Evolutionary conservation across 805 yeast species (phyloP), one percentile per base, ranked within the genome.

Genomic region (Debaryomyces castellii): DNA sequence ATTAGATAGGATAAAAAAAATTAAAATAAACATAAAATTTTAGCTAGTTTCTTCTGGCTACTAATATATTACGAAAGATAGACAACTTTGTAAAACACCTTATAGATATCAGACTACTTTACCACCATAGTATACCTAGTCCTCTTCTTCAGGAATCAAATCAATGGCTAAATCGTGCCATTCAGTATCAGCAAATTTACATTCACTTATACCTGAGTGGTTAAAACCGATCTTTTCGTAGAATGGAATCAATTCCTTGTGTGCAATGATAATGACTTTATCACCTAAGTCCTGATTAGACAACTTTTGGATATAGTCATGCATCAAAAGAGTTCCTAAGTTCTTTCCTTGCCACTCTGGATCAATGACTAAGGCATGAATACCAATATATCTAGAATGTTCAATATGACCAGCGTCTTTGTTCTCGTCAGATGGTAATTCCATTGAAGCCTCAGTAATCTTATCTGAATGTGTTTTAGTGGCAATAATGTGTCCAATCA

Each of bases 301-400:
- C 64, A 92, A 71, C 60, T 92, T 88, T 65, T 94, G 97, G 50
- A 91, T 78, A 68, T 88, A 94, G 67, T 92, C 99, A 54, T 87
- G 89, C 57, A 92, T 66, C 59, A 92, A 69, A 47, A 90, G 71
- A 11, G 96, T 81, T 7, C 96, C 98, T 48, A 94, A 72, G 60
- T 87, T 88, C 66, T 82, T 79, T 48, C 91, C 88, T 62, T 85
- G 89, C 76, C 82, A 89, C 33, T 82, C 81, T 18, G 90, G 87
- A 54, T 82, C 82, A 22, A 94, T 80, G 2, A 82, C 91, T 20
- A 92, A 69, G 3, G 94, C 82, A 63, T 94, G 98, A 40, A 92
- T 75, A 3, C 91, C 97, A 47, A 92, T 81, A 34, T 76, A 72
- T 39, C 81, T 69, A 22, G 96, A 88, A 11, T 78, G 71, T 62